phyloP scores from a whole-genome alignment of 1,284 basidiomycete genomes.

The Puccinia novopanici region DNA sequence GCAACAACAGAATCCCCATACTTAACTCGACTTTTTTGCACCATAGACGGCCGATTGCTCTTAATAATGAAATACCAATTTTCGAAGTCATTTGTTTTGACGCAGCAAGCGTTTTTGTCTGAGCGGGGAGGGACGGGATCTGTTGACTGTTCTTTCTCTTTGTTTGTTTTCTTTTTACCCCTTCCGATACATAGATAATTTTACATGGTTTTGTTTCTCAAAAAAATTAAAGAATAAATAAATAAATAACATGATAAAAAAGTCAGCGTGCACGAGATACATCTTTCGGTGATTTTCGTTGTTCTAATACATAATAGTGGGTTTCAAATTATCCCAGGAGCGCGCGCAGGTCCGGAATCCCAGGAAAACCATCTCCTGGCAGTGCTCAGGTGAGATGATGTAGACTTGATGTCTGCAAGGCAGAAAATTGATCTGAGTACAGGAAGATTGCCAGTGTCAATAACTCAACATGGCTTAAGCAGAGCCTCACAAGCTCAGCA shows the following conservation, averaged over 20 bases:
- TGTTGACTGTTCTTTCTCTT: slow-evolving; percentile 12
- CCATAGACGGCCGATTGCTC: slow-evolving; percentile 23
- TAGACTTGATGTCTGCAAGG: too few relatives aligned
- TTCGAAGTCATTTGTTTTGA: slow-evolving; percentile 17
- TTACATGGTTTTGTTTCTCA: not conserved
- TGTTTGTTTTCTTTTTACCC: not conserved
- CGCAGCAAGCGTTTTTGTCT: slow-evolving; percentile 22
- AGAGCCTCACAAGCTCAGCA: too few relatives aligned
- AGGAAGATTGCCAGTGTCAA: too few relatives aligned
- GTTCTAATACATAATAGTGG: slow-evolving; percentile 16
- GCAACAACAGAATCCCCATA: not conserved
- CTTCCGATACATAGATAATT: slow-evolving; percentile 6
- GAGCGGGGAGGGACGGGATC: slow-evolving; percentile 19
- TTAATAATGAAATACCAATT: slow-evolving; percentile 21
- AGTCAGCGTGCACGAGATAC: not conserved
- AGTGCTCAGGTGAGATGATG: too few relatives aligned
- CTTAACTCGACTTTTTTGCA: slow-evolving; percentile 7
- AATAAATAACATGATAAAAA: not conserved
- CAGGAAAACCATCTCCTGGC: too few relatives aligned
- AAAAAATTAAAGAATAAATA: too few relatives aligned
- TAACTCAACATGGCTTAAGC: too few relatives aligned
- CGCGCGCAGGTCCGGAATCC: too few relatives aligned
- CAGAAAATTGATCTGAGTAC: too few relatives aligned
- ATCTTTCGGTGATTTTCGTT: slow-evolving; percentile 1
- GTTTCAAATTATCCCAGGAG: too few relatives aligned